A percentile compares a stretch with the other conserved stretches of the same genome.
Evolutionary conservation across 1,139 yeast genomes (phyloP).

Genomic region (Hyphopichia wangnamkhiaoensis): DNA sequence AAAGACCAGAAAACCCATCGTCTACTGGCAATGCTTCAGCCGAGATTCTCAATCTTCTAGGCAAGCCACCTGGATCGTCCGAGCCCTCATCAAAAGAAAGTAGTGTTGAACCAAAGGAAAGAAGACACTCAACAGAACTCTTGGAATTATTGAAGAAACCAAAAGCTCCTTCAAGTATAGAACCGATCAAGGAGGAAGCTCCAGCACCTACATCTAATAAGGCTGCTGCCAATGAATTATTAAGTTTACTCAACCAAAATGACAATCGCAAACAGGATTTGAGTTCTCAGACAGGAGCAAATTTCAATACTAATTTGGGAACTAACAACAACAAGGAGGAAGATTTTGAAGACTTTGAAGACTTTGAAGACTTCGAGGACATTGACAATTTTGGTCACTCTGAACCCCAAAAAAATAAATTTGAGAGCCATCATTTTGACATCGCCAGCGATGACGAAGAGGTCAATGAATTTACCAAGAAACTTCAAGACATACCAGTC

Average conservation of each 20-base stretch:
- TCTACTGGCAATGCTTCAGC: constrained; percentile 11
- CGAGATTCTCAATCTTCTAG: constrained; percentile 25
- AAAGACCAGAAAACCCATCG: constrained; percentile 20
- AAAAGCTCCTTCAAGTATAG: not conserved
- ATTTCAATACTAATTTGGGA: not conserved
- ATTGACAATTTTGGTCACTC: constrained; percentile 21
- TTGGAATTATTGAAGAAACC: constrained; percentile 20
- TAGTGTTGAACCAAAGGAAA: not conserved
- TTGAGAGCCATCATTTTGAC: constrained; percentile 24
- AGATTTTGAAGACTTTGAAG: constrained; percentile 39
- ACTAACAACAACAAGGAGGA: constrained; percentile 8
- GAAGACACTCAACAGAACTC: constrained; percentile 15
- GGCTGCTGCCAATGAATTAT: constrained; percentile 11
- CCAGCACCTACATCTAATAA: not conserved
- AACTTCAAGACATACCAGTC: too few species aligned
- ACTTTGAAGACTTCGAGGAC: constrained; percentile 31
- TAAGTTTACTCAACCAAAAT: constrained; percentile 8
- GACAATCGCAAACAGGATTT: not conserved
- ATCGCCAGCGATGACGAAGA: constrained; percentile 39
- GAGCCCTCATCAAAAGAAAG: not conserved
- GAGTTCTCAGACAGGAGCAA: not conserved
- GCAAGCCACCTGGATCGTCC: constrained; percentile 10
- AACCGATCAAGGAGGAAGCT: not conserved
- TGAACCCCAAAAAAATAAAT: constrained; percentile 7
- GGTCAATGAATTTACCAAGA: constrained; percentile 1